phyloP scores from a whole-genome alignment of 192 early-diverging fungal species.

The Podila horticola region DNA sequence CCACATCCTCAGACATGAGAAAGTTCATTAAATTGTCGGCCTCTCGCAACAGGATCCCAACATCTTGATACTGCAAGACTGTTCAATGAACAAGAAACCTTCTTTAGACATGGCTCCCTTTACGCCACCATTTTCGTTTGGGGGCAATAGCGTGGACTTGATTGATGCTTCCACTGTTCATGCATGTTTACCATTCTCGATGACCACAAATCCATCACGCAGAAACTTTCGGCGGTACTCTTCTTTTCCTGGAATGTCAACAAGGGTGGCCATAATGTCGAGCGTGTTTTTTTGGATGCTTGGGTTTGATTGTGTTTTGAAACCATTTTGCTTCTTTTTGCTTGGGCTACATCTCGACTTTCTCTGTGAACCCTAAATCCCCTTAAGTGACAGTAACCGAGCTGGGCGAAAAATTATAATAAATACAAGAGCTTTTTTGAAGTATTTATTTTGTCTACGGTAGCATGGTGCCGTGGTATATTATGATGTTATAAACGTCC shows the following conservation, averaged over 20 bases:
- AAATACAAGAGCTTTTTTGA: too few relatives aligned
- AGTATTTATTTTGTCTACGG: too few relatives aligned
- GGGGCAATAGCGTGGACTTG: not conserved
- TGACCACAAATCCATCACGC: slow-evolving; percentile 36
- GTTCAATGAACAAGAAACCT: not conserved
- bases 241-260: not conserved
- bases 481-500: too few relatives aligned
- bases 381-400: too few relatives aligned
- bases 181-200: slow-evolving; percentile 22
- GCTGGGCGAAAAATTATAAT: too few relatives aligned
- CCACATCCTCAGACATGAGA: slow-evolving; percentile 30
- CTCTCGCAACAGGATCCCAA: slow-evolving; percentile 24
- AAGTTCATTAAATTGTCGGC: slow-evolving; percentile 39
- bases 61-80: slow-evolving; percentile 10
- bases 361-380: too few relatives aligned
- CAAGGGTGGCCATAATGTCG: not conserved
- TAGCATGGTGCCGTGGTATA: too few relatives aligned
- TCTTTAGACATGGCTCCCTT: not conserved
- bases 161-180: not conserved
- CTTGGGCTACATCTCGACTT: not conserved
- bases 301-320: too few relatives aligned
- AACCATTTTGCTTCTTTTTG: too few relatives aligned
- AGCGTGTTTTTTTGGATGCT: not conserved
- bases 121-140: not conserved
- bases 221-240: slow-evolving; percentile 18